Conservation (phyloP, 176 grass and related monocot genomes). For the Ensete ventricosum region DNA sequence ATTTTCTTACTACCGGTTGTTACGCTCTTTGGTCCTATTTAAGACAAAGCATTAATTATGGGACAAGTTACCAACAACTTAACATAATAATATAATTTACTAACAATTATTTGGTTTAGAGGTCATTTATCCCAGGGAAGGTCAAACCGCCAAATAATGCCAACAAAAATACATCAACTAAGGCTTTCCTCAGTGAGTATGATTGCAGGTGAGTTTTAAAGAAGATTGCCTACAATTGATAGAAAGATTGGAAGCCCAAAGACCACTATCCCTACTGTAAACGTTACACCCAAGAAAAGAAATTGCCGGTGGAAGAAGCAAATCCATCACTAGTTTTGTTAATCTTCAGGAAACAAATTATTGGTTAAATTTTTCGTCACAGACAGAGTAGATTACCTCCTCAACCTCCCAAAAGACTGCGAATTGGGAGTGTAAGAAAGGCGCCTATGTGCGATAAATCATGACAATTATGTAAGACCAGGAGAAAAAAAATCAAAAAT, state of each 20-base stretch:
- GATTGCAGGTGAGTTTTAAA: neutral
- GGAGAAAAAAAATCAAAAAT: too few relatives aligned
- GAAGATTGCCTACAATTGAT: neutral
- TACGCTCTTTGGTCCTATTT: neutral
- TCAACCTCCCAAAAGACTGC: too few relatives aligned
- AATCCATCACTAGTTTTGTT: too few relatives aligned
- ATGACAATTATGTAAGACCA: too few relatives aligned
- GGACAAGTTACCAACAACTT: neutral
- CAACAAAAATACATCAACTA: neutral
- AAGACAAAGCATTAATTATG: neutral
- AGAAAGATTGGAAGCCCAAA: neutral
- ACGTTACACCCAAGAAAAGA: neutral
- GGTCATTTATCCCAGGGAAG: neutral
- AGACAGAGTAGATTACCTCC: too few relatives aligned
- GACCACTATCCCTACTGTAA: neutral
- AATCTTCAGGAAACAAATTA: too few relatives aligned
- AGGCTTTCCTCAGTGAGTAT: neutral
- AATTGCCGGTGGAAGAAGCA: too few relatives aligned
- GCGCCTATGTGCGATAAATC: too few relatives aligned
- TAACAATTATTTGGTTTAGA: too few relatives aligned
- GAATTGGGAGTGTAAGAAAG: too few relatives aligned
- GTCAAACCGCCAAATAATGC: neutral
- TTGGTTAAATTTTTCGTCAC: too few relatives aligned
- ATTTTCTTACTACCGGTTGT: neutral
- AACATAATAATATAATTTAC: too few relatives aligned